Evolutionary conservation across 2,329 filamentous ascomycete genomes (phyloP), one percentile per base, ranked within the genome.

Genomic region (Rhinocladiella similis): DNA sequence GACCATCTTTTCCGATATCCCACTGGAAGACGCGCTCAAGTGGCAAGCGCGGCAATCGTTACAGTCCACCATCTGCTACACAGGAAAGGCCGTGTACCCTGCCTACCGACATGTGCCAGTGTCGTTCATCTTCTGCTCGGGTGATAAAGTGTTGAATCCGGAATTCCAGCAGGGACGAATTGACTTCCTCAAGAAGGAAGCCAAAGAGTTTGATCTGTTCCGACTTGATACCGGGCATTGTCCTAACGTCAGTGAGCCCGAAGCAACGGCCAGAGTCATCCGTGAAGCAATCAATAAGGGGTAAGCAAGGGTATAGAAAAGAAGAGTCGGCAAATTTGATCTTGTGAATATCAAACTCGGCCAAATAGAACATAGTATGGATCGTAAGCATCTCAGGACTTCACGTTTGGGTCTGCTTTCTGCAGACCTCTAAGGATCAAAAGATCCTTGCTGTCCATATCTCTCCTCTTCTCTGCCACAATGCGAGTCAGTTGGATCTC

Each of bases 401-500:
- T 7, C 9, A 12, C 27, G 27, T 33, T 33, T 9, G 27, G 27
- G 10, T 25, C 42, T 13, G 18, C 42, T 45, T 20, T 45, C 20
- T 45, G 42, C 14, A 39, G 20, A 45, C 42, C 18, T 22, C 19
- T 45, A 3, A 45, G 13, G 2, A 45, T 20, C 42, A 25, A 16
- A 20, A 18, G 19, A 25, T 45, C 19, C 13, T 45, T 20, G 20
- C 22, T 20, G 3, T 25, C 20, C 13, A 45, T 20, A 18, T 45
- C 42, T 25, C 42, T 45, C 16, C 42, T 45, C 42, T 45, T 45
- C 20, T 45, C 42, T 22, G 42, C 42, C 9, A 25, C 42, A 5
- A 45, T 19, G 13, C 20, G 42, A 16, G 42, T 45, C 20, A 43
- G 50, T 25, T 38, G 22, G 10, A 68, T 75, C 62, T 80, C 77